Evolutionary conservation across 2,329 filamentous ascomycete species (phyloP), one percentile per base, ranked within the genome.

Genomic region (Penicillium sp.): DNA sequence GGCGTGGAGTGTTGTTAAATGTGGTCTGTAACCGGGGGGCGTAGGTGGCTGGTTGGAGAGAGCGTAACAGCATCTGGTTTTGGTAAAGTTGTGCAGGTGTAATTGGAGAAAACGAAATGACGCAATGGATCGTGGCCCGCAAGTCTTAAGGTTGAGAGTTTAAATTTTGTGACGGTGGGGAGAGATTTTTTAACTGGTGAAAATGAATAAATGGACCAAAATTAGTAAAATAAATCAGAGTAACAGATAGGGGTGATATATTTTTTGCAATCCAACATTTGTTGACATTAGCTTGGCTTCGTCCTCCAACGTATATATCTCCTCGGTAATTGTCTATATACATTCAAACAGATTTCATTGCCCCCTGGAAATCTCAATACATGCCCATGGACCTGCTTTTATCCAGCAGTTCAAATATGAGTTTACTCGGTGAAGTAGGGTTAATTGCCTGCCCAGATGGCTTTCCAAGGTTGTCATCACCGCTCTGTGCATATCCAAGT

Each of bases 101-200:
- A 52, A 19, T 47, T 43, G 58, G 49, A 54, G 54, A 55, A 53
- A 54, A 56, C 56, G 59, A 52, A 56, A 67, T 67, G 65, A 67
- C 65, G 65, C 65, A 67, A 67, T 67, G 63, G 47, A 59, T 55
- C 46, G 46, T 56, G 33, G 22, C 33, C 48, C 35, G 35, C 35
- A 39, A 19, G 13, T 33, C 31, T 33, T n/a, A 39, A 39, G 31
- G 13, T 33, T 33, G 31, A 14, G 13, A 33, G 31, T 14, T 14
- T 33, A 16, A 16, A 33, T 33, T 5, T 33, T 33, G 31, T 33
- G 31, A 33, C 13, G 6, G 14, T 11, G 16, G 35, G 8, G 10
- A 37, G n/a, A 39, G 10, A 19, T 19, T 19, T 5, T 6, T 33
- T 5, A 5, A 33, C 13, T 37, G 16, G 33, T 9, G 5, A 19